phyloP scores from a whole-genome alignment of 495 filamentous ascomycete species.

The Immersiella caudata region DNA sequence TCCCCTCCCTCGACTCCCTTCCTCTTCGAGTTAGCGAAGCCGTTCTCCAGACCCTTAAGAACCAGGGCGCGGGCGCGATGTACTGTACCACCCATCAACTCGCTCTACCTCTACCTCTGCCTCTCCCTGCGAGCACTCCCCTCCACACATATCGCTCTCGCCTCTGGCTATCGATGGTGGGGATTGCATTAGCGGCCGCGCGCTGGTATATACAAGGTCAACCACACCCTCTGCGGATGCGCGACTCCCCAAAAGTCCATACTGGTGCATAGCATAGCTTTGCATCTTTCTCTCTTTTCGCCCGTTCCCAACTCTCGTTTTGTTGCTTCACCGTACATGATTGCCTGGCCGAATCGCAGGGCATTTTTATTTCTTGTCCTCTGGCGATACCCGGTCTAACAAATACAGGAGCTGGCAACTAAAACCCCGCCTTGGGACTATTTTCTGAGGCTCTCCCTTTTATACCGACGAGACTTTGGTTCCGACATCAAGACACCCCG shows the following conservation, averaged over 20 bases:
- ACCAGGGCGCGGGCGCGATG: conserved; percentile 2
- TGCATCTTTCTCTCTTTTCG: conserved; percentile 23
- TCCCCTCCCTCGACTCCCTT: conserved; percentile 2
- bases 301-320: conserved; percentile 24
- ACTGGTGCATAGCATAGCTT: conserved; percentile 21
- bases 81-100: conserved; percentile 1
- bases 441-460: not conserved
- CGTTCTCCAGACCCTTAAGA: conserved; percentile 3
- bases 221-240: conserved; percentile 18
- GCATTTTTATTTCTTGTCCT: not conserved
- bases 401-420: not conserved
- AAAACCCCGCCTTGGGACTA: no score
- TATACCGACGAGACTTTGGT: no score
- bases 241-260: conserved; percentile 17
- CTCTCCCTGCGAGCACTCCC: not conserved
- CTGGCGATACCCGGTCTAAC: conserved; percentile 7
- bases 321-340: conserved; percentile 11
- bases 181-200: conserved; percentile 33
- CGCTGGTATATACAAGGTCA: conserved; percentile 34
- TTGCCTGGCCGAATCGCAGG: not conserved
- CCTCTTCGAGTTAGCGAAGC: conserved; percentile 16
- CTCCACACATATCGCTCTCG: conserved; percentile 18
- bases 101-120: not conserved
- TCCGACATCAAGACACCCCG: not conserved
- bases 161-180: conserved; percentile 24